Evolutionary conservation across 1,139 yeast species (phyloP).

Genomic region (Yamadazyma jaroonii): DNA sequence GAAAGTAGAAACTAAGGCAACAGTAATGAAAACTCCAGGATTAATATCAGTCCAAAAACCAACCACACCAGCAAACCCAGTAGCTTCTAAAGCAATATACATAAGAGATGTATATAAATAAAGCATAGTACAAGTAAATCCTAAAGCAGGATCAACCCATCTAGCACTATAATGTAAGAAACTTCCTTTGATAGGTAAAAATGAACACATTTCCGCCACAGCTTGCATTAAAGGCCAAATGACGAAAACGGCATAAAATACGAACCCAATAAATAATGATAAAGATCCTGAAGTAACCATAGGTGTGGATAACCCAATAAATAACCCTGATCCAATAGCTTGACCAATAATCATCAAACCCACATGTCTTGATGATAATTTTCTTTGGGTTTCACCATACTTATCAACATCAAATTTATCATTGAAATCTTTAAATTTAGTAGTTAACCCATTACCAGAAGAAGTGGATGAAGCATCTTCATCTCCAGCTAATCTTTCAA

Average conservation of each 20-base stretch:
- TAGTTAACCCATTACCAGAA: slow-evolving; percentile 5
- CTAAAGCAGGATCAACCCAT: slow-evolving; percentile 40
- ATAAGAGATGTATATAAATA: slow-evolving; percentile 35
- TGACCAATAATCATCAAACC: slow-evolving; percentile 51
- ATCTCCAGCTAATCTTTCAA: slow-evolving; percentile 17
- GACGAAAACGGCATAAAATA: slow-evolving; percentile 32
- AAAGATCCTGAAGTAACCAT: slow-evolving; percentile 35
- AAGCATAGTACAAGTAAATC: slow-evolving; percentile 36
- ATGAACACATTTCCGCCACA: slow-evolving; percentile 40
- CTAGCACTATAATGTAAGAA: slow-evolving; percentile 37
- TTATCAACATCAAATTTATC: slow-evolving; percentile 28
- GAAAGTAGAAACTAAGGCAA: slow-evolving; percentile 25
- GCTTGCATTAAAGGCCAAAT: slow-evolving; percentile 42
- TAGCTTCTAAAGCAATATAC: slow-evolving; percentile 37
- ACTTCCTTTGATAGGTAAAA: slow-evolving; percentile 37
- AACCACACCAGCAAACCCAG: slow-evolving; percentile 34
- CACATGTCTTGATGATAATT: slow-evolving; percentile 43
- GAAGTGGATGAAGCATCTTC: neutral
- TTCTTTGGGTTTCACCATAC: slow-evolving; percentile 37
- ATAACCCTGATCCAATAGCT: slow-evolving; percentile 49
- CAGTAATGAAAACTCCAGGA: slow-evolving; percentile 34
- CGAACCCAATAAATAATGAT: slow-evolving; percentile 34
- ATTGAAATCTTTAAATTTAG: slow-evolving; percentile 29
- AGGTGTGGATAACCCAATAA: slow-evolving; percentile 34
- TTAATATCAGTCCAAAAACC: slow-evolving; percentile 38